Conservation (phyloP, 768 basidiomycete species). For the Boletus huronensis region DNA sequence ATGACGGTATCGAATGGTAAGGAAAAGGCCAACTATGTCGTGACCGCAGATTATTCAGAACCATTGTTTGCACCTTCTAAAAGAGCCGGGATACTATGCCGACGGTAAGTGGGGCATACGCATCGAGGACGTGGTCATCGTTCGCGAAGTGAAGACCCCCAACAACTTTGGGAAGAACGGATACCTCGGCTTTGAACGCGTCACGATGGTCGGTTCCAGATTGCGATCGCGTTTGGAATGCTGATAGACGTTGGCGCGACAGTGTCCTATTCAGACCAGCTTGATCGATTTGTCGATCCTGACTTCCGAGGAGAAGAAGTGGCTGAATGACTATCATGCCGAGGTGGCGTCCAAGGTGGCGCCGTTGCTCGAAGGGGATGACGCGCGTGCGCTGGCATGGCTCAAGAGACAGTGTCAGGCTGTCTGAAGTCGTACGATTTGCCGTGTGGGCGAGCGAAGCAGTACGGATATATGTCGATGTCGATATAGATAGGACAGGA, state of each 20-base stretch:
- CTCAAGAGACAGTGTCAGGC: slow-evolving; percentile 17
- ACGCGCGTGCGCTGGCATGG: slow-evolving; percentile 26
- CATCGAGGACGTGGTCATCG: slow-evolving; percentile 86
- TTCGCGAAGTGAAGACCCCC: slow-evolving; percentile 65
- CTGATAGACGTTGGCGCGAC: neutral
- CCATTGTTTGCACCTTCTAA: neutral
- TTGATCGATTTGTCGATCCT: slow-evolving; percentile 67
- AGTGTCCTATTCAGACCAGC: slow-evolving; percentile 85
- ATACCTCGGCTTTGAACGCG: slow-evolving; percentile 78
- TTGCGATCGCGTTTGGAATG: neutral
- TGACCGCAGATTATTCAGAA: neutral
- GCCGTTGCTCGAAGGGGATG: slow-evolving; percentile 48
- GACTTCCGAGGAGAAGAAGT: slow-evolving; percentile 62
- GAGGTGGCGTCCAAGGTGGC: slow-evolving; percentile 57
- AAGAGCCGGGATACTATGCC: slow-evolving; percentile 88
- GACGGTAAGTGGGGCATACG: slow-evolving; percentile 92
- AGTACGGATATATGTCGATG: neutral
- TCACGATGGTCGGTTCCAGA: slow-evolving; percentile 71
- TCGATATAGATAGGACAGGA: neutral
- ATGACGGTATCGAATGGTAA: slow-evolving; percentile 87
- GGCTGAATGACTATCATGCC: slow-evolving; percentile 83
- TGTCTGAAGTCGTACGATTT: slow-evolving; percentile 1
- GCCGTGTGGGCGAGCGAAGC: neutral
- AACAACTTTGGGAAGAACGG: slow-evolving; percentile 79
- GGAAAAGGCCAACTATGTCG: neutral